Percentiles rank a stretch among this genome's conserved stretches.
Evolutionary conservation across 2,329 filamentous ascomycete genomes (phyloP).

Genomic region (Delphinella strobiligena): DNA sequence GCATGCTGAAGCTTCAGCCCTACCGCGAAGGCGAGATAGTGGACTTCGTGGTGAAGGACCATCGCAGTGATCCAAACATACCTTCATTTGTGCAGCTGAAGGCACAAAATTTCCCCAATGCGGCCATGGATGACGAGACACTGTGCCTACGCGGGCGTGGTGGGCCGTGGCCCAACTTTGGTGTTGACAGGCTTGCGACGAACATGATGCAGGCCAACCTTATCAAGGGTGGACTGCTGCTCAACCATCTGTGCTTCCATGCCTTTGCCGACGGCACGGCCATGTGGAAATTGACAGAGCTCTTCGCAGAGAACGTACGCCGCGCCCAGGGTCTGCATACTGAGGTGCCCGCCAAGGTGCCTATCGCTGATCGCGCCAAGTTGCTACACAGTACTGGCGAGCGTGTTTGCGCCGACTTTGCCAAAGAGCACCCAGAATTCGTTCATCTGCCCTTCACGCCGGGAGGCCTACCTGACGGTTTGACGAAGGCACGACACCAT

Average conservation of each 20-base stretch:
- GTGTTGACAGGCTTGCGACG: background rate
- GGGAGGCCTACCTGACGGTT: background rate
- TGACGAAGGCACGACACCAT: background rate
- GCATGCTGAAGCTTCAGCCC: background rate
- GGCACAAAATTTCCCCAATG: background rate
- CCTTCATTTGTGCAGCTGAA: background rate
- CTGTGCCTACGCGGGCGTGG: background rate
- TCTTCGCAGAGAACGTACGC: background rate
- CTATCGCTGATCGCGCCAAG: background rate
- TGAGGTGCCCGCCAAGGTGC: background rate
- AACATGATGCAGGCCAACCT: slow-evolving; percentile 1
- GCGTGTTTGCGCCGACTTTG: background rate
- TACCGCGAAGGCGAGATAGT: background rate
- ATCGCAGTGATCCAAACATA: background rate
- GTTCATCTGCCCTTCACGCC: background rate
- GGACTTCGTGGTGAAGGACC: slow-evolving; percentile 1
- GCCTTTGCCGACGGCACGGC: background rate
- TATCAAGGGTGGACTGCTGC: background rate
- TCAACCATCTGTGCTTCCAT: background rate
- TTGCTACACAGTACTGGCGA: background rate
- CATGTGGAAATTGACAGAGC: background rate
- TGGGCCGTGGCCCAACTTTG: background rate
- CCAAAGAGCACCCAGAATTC: background rate
- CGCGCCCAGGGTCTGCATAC: background rate
- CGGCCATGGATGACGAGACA: background rate